phyloP scores from a whole-genome alignment of 331 rosid genomes.

The Prunus yedoensis region DNA sequence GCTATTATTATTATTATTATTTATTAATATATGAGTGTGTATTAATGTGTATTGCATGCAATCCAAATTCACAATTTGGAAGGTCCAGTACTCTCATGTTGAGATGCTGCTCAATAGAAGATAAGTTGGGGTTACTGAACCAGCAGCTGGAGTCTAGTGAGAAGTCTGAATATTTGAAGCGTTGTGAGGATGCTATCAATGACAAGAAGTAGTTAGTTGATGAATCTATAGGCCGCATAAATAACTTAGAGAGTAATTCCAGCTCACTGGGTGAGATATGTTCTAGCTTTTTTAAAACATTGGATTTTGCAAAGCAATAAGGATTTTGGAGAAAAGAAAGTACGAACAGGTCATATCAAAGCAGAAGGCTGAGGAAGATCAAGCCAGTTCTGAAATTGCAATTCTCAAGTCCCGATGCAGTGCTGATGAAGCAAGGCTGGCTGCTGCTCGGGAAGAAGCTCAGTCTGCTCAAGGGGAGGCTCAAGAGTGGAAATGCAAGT shows the following conservation, averaged over 20 bases:
- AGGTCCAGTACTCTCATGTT: constrained; percentile 68
- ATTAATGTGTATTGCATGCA: constrained; percentile 9
- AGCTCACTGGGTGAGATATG: constrained; percentile 70
- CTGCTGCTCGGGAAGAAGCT: constrained; percentile 41
- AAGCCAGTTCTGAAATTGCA: constrained; percentile 75
- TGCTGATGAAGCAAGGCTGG: constrained; percentile 91
- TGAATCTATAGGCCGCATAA: constrained; percentile 77
- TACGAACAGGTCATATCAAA: constrained; percentile 61
- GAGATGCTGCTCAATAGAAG: constrained; percentile 64
- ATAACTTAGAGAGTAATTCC: constrained; percentile 65
- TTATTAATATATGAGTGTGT: not conserved
- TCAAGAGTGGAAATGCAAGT: constrained; percentile 92
- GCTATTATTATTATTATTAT: not conserved
- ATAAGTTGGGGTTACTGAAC: constrained; percentile 54
- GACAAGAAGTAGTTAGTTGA: constrained; percentile 82
- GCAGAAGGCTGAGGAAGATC: constrained; percentile 86
- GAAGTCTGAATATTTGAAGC: constrained; percentile 67
- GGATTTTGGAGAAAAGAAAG: constrained; percentile 76
- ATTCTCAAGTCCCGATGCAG: constrained; percentile 76
- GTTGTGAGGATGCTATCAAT: constrained; percentile 76
- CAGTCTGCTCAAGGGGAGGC: constrained; percentile 74
- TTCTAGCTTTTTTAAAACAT: constrained; percentile 56
- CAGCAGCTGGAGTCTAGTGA: constrained; percentile 81
- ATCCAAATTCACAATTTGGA: constrained; percentile 59
- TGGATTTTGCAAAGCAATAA: constrained; percentile 64